These are phyloP conservation scores for Diaporthe amygdali DNA, from an alignment of 2,329 filamentous ascomycete species.

Conservation along the genomic window DNA sequence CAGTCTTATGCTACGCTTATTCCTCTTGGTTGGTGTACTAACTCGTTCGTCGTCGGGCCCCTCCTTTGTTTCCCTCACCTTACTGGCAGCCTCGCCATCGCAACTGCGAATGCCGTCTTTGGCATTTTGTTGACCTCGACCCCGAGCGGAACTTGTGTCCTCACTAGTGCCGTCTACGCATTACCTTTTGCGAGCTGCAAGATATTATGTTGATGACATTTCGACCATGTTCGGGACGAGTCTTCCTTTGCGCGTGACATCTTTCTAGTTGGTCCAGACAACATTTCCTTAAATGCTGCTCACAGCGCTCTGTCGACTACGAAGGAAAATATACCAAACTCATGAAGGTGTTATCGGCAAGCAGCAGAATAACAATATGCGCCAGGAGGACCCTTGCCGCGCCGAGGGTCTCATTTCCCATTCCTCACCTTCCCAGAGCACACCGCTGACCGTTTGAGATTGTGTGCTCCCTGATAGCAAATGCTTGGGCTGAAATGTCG, in stretches of 20 bases:
- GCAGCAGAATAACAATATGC: background rate
- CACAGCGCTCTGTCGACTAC: too few relatives aligned
- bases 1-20: background rate
- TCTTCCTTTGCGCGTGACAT: background rate
- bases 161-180: background rate
- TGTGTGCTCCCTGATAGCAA: background rate
- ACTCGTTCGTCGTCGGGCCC: background rate
- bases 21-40: background rate
- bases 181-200: background rate
- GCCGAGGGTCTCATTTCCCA: background rate
- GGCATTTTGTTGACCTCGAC: background rate
- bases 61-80: background rate
- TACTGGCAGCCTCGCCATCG: background rate
- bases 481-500: background rate
- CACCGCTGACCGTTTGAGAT: background rate
- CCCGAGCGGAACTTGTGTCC: background rate
- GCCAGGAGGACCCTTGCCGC: background rate
- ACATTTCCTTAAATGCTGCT: too few relatives aligned
- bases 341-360: background rate
- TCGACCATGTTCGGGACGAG: background rate
- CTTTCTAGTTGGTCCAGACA: too few relatives aligned
- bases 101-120: background rate
- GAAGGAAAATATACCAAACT: background rate
- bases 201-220: background rate
- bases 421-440: background rate